Percentiles rank a stretch among this genome's conserved stretches.
phyloP scores from a whole-genome alignment of 441 rosid genomes.

The Populus hybrid region DNA sequence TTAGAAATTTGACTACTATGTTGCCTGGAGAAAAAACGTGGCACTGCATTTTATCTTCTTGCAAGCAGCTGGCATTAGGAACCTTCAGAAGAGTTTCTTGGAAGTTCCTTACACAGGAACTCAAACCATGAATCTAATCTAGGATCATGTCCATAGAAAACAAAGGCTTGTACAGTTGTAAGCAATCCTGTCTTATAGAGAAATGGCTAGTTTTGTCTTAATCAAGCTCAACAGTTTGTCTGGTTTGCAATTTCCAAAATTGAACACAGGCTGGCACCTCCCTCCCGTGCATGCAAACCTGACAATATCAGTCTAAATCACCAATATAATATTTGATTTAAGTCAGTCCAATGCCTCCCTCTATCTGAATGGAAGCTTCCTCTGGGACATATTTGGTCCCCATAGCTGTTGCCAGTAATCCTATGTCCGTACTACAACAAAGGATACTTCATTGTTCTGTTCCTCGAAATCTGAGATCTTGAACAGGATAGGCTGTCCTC shows the following conservation, averaged over 20 bases:
- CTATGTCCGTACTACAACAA: not conserved
- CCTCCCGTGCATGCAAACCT: constrained; percentile 31
- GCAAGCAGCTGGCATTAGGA: constrained; percentile 1
- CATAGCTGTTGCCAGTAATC: constrained; percentile 10
- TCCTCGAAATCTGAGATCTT: constrained; percentile 5
- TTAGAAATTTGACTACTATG: not conserved
- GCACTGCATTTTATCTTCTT: not conserved
- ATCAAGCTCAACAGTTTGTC: not conserved
- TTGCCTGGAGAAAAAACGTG: not conserved
- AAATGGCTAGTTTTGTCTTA: not conserved
- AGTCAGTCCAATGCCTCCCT: not conserved
- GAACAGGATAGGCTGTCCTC: not conserved
- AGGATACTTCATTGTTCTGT: not conserved
- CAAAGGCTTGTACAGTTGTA: constrained; percentile 24
- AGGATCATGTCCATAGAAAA: constrained; percentile 16
- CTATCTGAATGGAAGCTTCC: constrained; percentile 22
- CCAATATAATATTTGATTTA: constrained; percentile 14
- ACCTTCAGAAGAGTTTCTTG: constrained; percentile 27
- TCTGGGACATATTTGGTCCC: constrained; percentile 7
- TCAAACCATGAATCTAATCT: constrained; percentile 17
- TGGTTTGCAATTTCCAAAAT: constrained; percentile 8
- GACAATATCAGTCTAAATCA: constrained; percentile 9
- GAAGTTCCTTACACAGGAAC: constrained; percentile 14
- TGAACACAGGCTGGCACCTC: constrained; percentile 31
- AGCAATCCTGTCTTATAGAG: not conserved